phyloP scores from a whole-genome alignment of 2,329 filamentous ascomycete species.

The Nigrograna mackinnonii region DNA sequence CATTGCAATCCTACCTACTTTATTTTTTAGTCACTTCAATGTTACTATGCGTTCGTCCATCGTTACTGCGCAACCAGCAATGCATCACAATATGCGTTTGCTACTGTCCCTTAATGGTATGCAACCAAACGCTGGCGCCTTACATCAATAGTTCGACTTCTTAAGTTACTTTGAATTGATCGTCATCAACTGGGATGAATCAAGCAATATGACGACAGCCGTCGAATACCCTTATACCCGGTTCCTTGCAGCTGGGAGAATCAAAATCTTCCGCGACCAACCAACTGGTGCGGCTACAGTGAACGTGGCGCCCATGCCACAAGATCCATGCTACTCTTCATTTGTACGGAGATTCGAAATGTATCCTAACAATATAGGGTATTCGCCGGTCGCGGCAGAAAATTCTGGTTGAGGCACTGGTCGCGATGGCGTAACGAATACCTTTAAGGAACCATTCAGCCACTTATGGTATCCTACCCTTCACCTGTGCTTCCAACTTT shows the following conservation, averaged over 20 bases:
- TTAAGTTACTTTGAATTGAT: not conserved
- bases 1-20: constrained; percentile 6
- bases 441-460: constrained; percentile 5
- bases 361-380: constrained; percentile 4
- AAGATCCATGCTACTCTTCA: constrained; percentile 4
- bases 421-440: not conserved
- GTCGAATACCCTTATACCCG: constrained; percentile 6
- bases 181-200: not conserved
- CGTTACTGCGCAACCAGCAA: not conserved
- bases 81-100: constrained; percentile 7
- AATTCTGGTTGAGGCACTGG: not conserved
- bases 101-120: not conserved
- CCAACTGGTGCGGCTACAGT: not conserved
- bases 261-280: constrained; percentile 6
- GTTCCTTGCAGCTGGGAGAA: constrained; percentile 7
- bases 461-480: not conserved
- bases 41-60: constrained; percentile 9
- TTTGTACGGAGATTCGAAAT: constrained; percentile 2
- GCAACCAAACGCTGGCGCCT: not conserved
- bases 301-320: constrained; percentile 6
- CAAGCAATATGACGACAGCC: constrained; percentile 5
- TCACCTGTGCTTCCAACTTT: not conserved
- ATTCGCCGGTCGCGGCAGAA: constrained; percentile 6
- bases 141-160: not conserved
- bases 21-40: constrained; percentile 3